phyloP scores from a whole-genome alignment of 306 rosid species.

The Notholithocarpus densiflorus region DNA sequence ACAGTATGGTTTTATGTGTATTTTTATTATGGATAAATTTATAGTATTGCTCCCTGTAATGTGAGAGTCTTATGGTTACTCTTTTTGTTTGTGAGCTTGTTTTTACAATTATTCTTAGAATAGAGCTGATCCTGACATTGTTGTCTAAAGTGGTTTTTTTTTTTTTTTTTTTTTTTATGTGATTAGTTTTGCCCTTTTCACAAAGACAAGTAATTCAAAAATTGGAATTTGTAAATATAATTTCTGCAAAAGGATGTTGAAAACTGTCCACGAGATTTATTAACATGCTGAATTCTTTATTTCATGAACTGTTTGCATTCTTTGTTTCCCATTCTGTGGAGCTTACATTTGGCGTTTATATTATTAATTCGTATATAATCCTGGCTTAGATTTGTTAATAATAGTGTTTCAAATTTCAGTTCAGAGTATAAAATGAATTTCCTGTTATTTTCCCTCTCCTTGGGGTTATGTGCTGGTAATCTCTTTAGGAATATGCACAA shows the following conservation, averaged over 20 bases:
- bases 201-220: too few species aligned
- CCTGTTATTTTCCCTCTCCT: background rate
- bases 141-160: background rate
- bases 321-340: too few species aligned
- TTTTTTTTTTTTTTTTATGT: background rate
- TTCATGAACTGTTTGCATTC: too few species aligned
- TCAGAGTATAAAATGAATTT: background rate
- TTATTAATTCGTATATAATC: background rate
- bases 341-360: too few species aligned
- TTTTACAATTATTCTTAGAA: background rate
- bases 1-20: background rate
- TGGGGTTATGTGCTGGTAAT: background rate
- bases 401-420: background rate
- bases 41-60: background rate
- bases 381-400: background rate
- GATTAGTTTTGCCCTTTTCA: too few species aligned
- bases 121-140: background rate
- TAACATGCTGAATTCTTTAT: too few species aligned
- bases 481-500: background rate
- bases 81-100: background rate
- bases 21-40: background rate
- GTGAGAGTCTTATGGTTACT: background rate
- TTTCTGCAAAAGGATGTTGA: background rate
- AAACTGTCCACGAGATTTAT: background rate
- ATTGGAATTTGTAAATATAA: background rate